Conservation (phyloP, 1,139 yeast species). For the Debaryomycetaceae sp. region DNA sequence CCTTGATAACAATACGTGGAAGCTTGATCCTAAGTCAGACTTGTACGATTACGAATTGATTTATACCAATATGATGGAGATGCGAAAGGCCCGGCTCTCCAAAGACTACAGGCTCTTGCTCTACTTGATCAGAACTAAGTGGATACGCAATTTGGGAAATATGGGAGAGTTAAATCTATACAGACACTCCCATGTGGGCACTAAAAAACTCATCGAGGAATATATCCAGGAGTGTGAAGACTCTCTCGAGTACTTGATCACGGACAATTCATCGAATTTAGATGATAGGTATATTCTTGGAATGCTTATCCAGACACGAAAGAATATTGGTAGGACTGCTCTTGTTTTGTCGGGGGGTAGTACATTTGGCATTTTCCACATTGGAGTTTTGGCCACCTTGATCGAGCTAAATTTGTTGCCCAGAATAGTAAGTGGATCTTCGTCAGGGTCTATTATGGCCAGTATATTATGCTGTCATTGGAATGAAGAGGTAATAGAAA, state of each 20-base stretch:
- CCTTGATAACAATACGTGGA: conserved; percentile 70
- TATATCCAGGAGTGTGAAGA: conserved; percentile 74
- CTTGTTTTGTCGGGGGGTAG: conserved; percentile 93
- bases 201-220: conserved; percentile 78
- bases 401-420: conserved; percentile 76
- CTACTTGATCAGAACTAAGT: conserved; percentile 75
- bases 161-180: conserved; percentile 82
- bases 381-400: conserved; percentile 83
- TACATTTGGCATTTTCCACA: conserved; percentile 87
- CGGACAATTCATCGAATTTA: conserved; percentile 42
- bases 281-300: conserved; percentile 71
- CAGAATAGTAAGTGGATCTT: conserved; percentile 87
- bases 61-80: conserved; percentile 48
- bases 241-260: conserved; percentile 51
- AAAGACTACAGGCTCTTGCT: conserved; percentile 61
- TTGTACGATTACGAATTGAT: conserved; percentile 72
- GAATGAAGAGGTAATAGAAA: conserved; percentile 63
- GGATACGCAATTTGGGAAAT: conserved; percentile 83
- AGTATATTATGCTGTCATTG: conserved; percentile 79
- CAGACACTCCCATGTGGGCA: conserved; percentile 78
- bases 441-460: conserved; percentile 96
- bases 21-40: conserved; percentile 53
- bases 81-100: conserved; percentile 55
- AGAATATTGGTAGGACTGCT: conserved; percentile 92
- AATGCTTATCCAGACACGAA: conserved; percentile 81